A percentile compares a stretch with the other conserved stretches of the same genome.
phyloP scores from a whole-genome alignment of 2,329 filamentous ascomycete species.

The Daldinia eschscholtzii region DNA sequence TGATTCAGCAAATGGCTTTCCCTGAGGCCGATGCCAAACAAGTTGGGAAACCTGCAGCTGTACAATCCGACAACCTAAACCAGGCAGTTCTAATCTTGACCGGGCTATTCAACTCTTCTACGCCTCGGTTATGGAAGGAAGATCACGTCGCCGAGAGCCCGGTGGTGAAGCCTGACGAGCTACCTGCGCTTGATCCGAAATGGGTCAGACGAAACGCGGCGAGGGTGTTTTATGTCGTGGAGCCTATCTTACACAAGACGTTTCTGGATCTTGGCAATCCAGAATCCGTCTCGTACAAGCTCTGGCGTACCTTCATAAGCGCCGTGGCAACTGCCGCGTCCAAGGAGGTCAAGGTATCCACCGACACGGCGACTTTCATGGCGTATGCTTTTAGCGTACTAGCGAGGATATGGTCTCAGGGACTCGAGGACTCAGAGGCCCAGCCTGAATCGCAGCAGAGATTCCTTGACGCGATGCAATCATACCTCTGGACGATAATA shows the following conservation, averaged over 20 bases:
- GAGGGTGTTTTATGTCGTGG: constrained; percentile 73
- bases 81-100: constrained; percentile 77
- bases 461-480: constrained; percentile 67
- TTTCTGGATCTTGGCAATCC: constrained; percentile 73
- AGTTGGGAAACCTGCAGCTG: constrained; percentile 53
- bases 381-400: constrained; percentile 78
- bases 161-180: constrained; percentile 74
- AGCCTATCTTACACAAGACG: constrained; percentile 70
- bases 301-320: constrained; percentile 73
- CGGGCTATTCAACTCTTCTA: constrained; percentile 74
- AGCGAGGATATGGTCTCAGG: constrained; percentile 74
- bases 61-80: constrained; percentile 62
- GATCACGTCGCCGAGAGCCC: constrained; percentile 74
- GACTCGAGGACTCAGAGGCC: constrained; percentile 67
- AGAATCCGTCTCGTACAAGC: constrained; percentile 63
- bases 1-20: constrained; percentile 71
- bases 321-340: constrained; percentile 75
- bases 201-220: constrained; percentile 83
- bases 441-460: constrained; percentile 62
- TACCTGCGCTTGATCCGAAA: constrained; percentile 86
- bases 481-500: constrained; percentile 63
- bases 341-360: constrained; percentile 91
- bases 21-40: constrained; percentile 47
- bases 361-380: constrained; percentile 84
- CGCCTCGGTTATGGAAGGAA: constrained; percentile 77